phyloP scores from a whole-genome alignment of 208 protist genomes.

The Leishmania braziliensis region DNA sequence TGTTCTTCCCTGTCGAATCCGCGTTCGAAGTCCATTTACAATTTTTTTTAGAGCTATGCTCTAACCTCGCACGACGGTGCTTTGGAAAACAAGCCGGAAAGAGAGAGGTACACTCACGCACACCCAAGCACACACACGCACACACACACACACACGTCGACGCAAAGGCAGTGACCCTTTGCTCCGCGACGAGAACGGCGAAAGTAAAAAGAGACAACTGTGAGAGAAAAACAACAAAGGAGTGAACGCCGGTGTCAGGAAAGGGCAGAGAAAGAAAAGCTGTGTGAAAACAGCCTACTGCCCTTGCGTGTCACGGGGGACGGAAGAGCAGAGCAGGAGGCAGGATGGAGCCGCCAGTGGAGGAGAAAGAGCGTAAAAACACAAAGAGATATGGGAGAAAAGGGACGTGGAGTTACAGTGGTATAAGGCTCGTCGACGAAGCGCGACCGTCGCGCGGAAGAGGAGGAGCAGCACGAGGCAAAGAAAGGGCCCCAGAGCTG shows the following conservation, averaged over 20 bases:
- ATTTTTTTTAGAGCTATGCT: too few species aligned
- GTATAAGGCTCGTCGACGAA: background rate
- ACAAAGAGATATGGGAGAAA: background rate
- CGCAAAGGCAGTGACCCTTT: background rate
- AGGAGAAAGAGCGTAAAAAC: background rate
- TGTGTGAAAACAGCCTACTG: background rate
- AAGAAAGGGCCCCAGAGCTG: background rate
- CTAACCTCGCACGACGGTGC: too few species aligned
- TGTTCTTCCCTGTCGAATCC: too few species aligned
- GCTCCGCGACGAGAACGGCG: background rate
- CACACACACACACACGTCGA: background rate
- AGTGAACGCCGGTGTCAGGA: background rate
- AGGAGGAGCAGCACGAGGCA: background rate
- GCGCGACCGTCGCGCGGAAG: background rate
- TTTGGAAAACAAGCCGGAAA: background rate
- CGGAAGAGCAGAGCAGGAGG: background rate
- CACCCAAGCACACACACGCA: background rate
- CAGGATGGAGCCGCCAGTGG: background rate
- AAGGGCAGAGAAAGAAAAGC: constrained; percentile 7
- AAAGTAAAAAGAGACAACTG: background rate
- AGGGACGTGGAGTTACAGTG: background rate
- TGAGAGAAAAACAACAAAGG: background rate
- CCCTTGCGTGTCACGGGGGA: background rate
- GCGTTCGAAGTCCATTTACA: too few species aligned
- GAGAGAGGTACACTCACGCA: background rate